A percentile compares a stretch with the other conserved stretches of the same genome.
phyloP scores from a whole-genome alignment of 2,329 filamentous ascomycete genomes.

The Exophiala viscosa region DNA sequence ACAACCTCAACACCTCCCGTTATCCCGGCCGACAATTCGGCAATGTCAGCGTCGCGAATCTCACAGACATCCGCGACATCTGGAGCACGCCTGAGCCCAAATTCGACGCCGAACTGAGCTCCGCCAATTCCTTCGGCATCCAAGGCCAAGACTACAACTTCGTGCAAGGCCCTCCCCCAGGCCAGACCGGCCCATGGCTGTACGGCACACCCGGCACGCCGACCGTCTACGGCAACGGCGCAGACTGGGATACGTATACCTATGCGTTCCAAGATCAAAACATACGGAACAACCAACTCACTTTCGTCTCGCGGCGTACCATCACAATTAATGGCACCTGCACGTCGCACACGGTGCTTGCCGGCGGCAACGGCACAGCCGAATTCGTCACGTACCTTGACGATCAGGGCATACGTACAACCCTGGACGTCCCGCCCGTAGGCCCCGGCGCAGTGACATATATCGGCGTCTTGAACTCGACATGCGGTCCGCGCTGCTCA shows the following conservation, averaged over 20 bases:
- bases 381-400: slow-evolving; percentile 16
- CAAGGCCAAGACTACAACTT: slow-evolving; percentile 24
- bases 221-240: slow-evolving; percentile 15
- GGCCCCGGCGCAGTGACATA: slow-evolving; percentile 23
- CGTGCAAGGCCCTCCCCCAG: slow-evolving; percentile 9
- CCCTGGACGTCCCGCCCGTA: slow-evolving; percentile 13
- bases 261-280: slow-evolving; percentile 23
- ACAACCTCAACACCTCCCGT: slow-evolving; percentile 23
- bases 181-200: slow-evolving; percentile 6
- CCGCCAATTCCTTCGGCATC: slow-evolving; percentile 24
- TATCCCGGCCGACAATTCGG: slow-evolving; percentile 78
- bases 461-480: slow-evolving; percentile 20
- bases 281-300: slow-evolving; percentile 11
- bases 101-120: slow-evolving; percentile 18
- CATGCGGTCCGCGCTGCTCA: slow-evolving; percentile 26
- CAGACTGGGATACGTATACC: slow-evolving; percentile 12
- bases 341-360: slow-evolving; percentile 7
- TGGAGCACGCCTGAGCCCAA: slow-evolving; percentile 14
- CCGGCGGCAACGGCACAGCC: slow-evolving; percentile 15
- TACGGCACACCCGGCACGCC: slow-evolving; percentile 20
- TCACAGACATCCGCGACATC: slow-evolving; percentile 65
- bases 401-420: slow-evolving; percentile 1
- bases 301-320: slow-evolving; percentile 16
- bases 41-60: slow-evolving; percentile 86
- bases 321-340: slow-evolving; percentile 17